Evolutionary conservation across 2,329 filamentous ascomycete genomes (phyloP).

Genomic region (Venturia pyrina): DNA sequence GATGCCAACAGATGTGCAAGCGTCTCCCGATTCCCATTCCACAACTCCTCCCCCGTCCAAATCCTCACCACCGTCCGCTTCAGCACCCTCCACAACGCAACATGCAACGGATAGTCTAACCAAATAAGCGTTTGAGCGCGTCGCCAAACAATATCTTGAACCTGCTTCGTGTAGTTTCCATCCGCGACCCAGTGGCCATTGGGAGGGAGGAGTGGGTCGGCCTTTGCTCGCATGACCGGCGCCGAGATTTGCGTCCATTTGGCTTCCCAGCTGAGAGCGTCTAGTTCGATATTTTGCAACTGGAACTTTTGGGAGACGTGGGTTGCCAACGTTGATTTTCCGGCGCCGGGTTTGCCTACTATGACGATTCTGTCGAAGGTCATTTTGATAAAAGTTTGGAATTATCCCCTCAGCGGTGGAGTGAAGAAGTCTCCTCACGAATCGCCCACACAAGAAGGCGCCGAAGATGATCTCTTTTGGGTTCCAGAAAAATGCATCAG

Average conservation of each 20-base stretch:
- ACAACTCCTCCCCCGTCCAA: conserved; percentile 12
- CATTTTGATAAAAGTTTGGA: background rate
- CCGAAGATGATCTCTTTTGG: too few relatives aligned
- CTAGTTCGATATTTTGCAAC: conserved; percentile 5
- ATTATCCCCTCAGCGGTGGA: too few relatives aligned
- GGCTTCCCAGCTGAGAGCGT: conserved; percentile 5
- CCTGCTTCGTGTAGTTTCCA: conserved; percentile 3
- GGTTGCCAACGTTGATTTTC: conserved; percentile 8
- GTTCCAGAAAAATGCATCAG: too few relatives aligned
- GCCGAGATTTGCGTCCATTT: background rate
- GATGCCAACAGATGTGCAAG: background rate
- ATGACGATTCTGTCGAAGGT: conserved; percentile 3
- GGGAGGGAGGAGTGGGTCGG: background rate
- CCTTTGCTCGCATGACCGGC: background rate
- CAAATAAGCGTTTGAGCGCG: conserved; percentile 8
- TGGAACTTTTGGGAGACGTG: background rate
- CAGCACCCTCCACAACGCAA: conserved; percentile 8
- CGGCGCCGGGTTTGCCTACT: conserved; percentile 3
- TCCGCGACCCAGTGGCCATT: conserved; percentile 6
- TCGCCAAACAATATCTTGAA: conserved; percentile 6
- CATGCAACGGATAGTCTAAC: conserved; percentile 8
- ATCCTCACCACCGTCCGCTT: conserved; percentile 3
- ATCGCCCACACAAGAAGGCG: too few relatives aligned
- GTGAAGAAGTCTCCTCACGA: too few relatives aligned
- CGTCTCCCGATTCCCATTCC: conserved; percentile 11